Evolutionary conservation across 2,329 filamentous ascomycete genomes (phyloP), one percentile per base, ranked within the genome.

Genomic region (Truncatella angustata): DNA sequence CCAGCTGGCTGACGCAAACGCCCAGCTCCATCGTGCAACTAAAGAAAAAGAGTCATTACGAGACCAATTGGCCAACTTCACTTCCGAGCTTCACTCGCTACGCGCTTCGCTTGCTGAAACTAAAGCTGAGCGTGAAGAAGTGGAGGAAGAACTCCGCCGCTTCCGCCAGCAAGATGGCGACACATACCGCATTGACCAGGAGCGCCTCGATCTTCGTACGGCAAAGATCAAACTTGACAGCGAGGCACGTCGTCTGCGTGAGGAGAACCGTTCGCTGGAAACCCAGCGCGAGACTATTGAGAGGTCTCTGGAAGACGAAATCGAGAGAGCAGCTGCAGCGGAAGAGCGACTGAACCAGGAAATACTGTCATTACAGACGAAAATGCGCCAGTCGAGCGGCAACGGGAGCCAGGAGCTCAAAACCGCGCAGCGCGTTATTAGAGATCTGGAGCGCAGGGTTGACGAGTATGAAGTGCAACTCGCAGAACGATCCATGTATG

Each of bases 161-260:
- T 65, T 74, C n/a, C 75, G 73, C 55, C 74, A 81, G 35, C 77
- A 80, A 50, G 81, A 80, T 45, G 78, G 78, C 50, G 81, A 85
- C 53, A 81, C 78, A 1, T 78, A 82, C 58, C 79, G 78, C 11
- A 66, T 87, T 42, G 86, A 90, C 58, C 81, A 85, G 55, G 87
- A 90, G 62, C 84, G 86, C 57, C 71, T 87, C 42, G 85, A 90
- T 50, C 73, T 90, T 21, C 82, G 85, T 16, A 83, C 84, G 24
- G 72, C 81, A n/a, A 87, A 86, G 63, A 72, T 84, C 56, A 86
- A 84, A 61, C 76, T 89, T 16, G 87, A 90, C 56, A 79, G 74
- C 54, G 87, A 90, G 60, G 73, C 88, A 14, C 81, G 83, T 37
- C 77, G 84, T 11, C 71, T 89, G 14, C 81, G 76, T 48, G 83